These are phyloP conservation scores for Fusarium cyanostomum DNA, from an alignment of 2,329 filamentous ascomycete genomes.

Conservation along the genomic window DNA sequence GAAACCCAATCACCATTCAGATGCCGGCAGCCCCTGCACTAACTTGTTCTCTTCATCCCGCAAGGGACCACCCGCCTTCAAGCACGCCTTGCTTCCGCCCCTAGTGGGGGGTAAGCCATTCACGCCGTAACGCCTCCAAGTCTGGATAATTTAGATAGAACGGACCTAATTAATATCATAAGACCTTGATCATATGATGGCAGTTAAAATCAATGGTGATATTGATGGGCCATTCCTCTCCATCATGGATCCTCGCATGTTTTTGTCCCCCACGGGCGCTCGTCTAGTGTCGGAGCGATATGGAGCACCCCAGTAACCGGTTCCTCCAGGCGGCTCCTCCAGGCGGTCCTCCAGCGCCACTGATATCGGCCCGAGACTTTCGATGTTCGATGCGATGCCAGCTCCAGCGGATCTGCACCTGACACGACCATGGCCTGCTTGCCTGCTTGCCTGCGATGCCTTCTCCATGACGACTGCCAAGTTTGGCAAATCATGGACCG, in stretches of 20 bases:
- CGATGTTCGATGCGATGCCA: slow-evolving; percentile 7
- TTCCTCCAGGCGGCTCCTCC: too few relatives aligned
- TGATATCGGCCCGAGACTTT: slow-evolving; percentile 42
- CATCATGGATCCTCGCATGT: too few relatives aligned
- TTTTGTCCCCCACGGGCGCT: too few relatives aligned
- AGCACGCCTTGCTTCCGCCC: neutral
- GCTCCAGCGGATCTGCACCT: slow-evolving; percentile 21
- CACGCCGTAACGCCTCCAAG: too few relatives aligned
- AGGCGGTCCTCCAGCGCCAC: slow-evolving; percentile 34
- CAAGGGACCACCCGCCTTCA: slow-evolving; percentile 9
- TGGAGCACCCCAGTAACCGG: too few relatives aligned
- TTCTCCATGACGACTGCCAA: slow-evolving; percentile 46
- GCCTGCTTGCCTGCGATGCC: slow-evolving; percentile 9
- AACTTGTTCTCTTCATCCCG: slow-evolving; percentile 5
- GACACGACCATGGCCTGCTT: slow-evolving; percentile 4
- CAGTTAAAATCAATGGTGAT: too few relatives aligned
- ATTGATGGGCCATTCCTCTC: too few relatives aligned
- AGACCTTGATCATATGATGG: too few relatives aligned
- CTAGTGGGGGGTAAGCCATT: too few relatives aligned
- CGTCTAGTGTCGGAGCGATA: too few relatives aligned
- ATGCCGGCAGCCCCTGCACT: slow-evolving; percentile 1
- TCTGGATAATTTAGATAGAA: too few relatives aligned
- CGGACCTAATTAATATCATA: too few relatives aligned
- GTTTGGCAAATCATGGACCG: slow-evolving; percentile 27
- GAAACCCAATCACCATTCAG: slow-evolving; percentile 26